A percentile compares a stretch with the other conserved stretches of the same genome.
Conservation (phyloP, 2,329 filamentous ascomycete genomes). For the Botryotinia narcissicola region DNA sequence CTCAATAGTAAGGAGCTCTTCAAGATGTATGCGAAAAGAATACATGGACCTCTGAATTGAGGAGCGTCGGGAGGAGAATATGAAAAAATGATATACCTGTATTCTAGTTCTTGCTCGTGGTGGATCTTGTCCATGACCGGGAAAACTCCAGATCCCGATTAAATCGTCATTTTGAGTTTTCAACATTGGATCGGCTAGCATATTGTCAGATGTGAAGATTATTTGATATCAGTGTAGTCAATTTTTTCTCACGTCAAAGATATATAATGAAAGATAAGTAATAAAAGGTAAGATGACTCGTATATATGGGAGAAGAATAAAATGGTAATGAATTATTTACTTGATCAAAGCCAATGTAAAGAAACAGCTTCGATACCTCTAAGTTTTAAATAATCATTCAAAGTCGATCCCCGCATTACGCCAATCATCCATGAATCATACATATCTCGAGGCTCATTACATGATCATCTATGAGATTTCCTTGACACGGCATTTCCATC, state of each 20-base stretch:
- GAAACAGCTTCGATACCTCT: slow-evolving; percentile 7
- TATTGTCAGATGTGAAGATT: neutral
- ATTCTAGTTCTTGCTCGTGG: neutral
- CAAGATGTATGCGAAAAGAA: neutral
- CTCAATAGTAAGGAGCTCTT: neutral
- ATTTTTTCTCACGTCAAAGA: neutral
- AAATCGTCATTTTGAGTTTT: neutral
- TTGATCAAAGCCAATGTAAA: neutral
- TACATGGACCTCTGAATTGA: neutral
- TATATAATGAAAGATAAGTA: neutral
- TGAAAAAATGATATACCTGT: neutral
- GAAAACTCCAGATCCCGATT: neutral
- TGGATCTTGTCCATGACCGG: neutral
- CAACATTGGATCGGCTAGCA: neutral
- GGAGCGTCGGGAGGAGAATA: neutral
- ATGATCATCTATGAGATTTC: slow-evolving; percentile 59
- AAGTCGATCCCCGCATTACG: slow-evolving; percentile 11
- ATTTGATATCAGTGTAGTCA: neutral
- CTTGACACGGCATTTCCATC: slow-evolving; percentile 85
- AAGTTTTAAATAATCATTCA: neutral
- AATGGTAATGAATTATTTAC: slow-evolving; percentile 16
- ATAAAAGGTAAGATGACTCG: neutral
- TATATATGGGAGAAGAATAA: neutral
- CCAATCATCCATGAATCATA: slow-evolving; percentile 19
- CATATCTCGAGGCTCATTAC: slow-evolving; percentile 16